Conservation (phyloP, 192 early-diverging fungal species). For the Paraglomus brasilianum region DNA sequence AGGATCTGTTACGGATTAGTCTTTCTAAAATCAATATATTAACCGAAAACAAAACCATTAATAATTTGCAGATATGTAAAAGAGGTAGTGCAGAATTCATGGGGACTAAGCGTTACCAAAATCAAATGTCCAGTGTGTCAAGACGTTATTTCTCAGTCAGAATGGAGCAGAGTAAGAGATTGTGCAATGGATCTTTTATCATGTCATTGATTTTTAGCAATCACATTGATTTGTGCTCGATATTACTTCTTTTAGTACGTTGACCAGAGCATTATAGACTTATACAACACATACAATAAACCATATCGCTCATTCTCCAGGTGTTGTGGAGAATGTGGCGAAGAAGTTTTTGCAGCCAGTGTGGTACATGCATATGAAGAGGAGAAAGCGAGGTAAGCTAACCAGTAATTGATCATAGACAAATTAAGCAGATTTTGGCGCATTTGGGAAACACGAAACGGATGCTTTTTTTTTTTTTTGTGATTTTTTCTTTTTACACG, state of each 20-base stretch:
- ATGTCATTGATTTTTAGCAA: not conserved
- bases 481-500: not conserved
- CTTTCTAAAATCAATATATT: too few relatives aligned
- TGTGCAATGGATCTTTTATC: not conserved
- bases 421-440: not conserved
- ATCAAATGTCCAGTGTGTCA: constrained; percentile 61
- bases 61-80: constrained; percentile 46
- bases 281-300: constrained; percentile 53
- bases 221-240: not conserved
- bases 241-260: constrained; percentile 43
- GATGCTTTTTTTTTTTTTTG: not conserved
- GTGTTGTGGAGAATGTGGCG: constrained; percentile 50
- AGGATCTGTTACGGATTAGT: too few relatives aligned
- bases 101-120: constrained; percentile 56
- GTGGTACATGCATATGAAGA: constrained; percentile 30
- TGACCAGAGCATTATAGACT: constrained; percentile 39
- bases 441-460: not conserved
- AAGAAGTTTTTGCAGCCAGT: constrained; percentile 43
- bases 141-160: constrained; percentile 44
- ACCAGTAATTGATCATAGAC: not conserved
- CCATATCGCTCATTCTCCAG: constrained; percentile 53
- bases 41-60: not conserved
- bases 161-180: constrained; percentile 52
- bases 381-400: constrained; percentile 21
- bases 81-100: constrained; percentile 57